phyloP scores from a whole-genome alignment of 345 rosid genomes.

The Lepidium africanum region DNA sequence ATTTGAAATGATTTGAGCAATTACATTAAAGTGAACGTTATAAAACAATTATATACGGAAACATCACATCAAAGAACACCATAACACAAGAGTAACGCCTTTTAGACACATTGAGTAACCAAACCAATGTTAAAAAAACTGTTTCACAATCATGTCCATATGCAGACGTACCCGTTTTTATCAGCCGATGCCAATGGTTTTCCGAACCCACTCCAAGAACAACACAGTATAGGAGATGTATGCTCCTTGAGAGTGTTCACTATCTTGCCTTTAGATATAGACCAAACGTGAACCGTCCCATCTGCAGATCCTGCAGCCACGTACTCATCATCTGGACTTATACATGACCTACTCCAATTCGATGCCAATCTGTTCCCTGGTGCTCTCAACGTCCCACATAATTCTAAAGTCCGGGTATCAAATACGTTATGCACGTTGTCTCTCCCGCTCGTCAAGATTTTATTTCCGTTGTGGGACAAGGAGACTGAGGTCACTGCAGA shows the following conservation, averaged over 20 bases:
- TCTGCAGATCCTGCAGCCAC: conserved; percentile 93
- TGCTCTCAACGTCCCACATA: conserved; percentile 77
- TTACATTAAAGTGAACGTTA: background rate
- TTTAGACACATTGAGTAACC: conserved; percentile 2
- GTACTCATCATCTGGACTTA: conserved; percentile 75
- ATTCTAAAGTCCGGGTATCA: conserved; percentile 74
- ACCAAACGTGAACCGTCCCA: conserved; percentile 81
- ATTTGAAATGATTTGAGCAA: background rate
- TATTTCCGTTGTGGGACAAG: conserved; percentile 60
- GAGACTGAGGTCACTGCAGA: conserved; percentile 74
- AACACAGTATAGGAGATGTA: conserved; percentile 65
- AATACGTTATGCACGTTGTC: conserved; percentile 87
- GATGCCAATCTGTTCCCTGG: conserved; percentile 78
- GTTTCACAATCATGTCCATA: conserved; percentile 51
- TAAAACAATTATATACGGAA: conserved; percentile 1
- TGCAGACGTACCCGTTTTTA: conserved; percentile 69
- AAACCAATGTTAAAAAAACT: conserved; percentile 1
- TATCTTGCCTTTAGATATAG: conserved; percentile 60
- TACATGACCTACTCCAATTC: conserved; percentile 94
- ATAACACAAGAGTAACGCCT: background rate
- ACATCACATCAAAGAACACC: background rate
- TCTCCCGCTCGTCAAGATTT: conserved; percentile 78
- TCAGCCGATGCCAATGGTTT: conserved; percentile 90
- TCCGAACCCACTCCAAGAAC: conserved; percentile 93
- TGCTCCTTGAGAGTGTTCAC: conserved; percentile 78